Percentiles rank a stretch among this genome's conserved stretches.
Evolutionary conservation across 1,284 basidiomycete species (phyloP).

Genomic region (Malassezia globosa): DNA sequence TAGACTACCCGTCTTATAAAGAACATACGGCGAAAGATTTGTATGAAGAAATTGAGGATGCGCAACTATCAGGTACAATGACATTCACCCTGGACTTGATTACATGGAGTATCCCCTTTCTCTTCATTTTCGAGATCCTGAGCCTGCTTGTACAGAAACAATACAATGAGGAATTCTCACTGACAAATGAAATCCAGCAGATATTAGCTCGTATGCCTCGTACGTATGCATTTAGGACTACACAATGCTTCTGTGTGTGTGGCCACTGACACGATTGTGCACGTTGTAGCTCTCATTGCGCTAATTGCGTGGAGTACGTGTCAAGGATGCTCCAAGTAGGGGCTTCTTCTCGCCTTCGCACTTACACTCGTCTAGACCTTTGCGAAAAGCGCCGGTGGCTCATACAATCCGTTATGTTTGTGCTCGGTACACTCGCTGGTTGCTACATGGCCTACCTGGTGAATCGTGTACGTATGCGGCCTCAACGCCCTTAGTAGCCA

Average conservation of each 20-base stretch:
- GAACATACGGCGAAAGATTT: conserved; percentile 24
- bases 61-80: conserved; percentile 20
- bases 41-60: conserved; percentile 23
- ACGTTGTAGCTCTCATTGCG: background rate
- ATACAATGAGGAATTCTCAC: conserved; percentile 31
- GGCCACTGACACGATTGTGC: background rate
- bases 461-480: conserved; percentile 26
- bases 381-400: conserved; percentile 20
- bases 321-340: background rate
- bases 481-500: no score
- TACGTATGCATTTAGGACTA: no score
- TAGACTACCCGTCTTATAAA: conserved; percentile 11
- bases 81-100: conserved; percentile 31
- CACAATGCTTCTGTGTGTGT: no score
- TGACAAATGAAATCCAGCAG: conserved; percentile 20
- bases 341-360: background rate
- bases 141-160: conserved; percentile 44
- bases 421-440: conserved; percentile 23
- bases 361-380: conserved; percentile 17
- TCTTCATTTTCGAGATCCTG: conserved; percentile 36
- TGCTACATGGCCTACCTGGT: conserved; percentile 33
- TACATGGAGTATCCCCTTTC: conserved; percentile 43
- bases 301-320: conserved; percentile 12
- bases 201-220: conserved; percentile 26
- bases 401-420: conserved; percentile 21